phyloP scores from a whole-genome alignment of 495 filamentous ascomycete species.

The Aspergillus haitiensis region DNA sequence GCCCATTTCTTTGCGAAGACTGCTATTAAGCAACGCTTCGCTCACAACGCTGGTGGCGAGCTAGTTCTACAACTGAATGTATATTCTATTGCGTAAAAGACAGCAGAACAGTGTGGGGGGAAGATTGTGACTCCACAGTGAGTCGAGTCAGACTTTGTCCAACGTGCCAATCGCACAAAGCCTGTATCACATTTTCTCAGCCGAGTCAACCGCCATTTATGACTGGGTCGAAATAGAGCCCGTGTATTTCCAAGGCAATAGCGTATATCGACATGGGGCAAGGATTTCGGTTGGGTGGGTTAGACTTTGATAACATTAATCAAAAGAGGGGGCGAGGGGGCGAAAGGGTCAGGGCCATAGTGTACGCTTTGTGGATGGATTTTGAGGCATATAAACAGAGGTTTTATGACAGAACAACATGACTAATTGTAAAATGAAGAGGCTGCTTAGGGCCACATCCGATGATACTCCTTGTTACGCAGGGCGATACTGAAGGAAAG shows the following conservation, averaged over 20 bases:
- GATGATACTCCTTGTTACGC: neutral
- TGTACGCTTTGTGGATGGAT: neutral
- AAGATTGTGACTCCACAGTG: neutral
- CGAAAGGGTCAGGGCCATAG: conserved; percentile 11
- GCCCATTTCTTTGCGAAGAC: neutral
- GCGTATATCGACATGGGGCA: neutral
- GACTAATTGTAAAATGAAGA: conserved; percentile 3
- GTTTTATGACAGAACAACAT: conserved; percentile 9
- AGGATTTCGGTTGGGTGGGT: neutral
- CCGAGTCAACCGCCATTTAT: conserved; percentile 15
- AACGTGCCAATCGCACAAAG: neutral
- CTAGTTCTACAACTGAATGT: neutral
- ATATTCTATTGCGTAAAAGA: neutral
- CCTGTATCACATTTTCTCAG: neutral
- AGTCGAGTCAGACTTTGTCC: neutral
- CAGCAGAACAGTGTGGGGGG: neutral
- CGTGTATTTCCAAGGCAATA: neutral
- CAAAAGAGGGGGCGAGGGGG: conserved; percentile 1
- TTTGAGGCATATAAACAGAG: neutral
- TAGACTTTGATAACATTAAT: neutral
- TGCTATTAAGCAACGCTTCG: neutral
- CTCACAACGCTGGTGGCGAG: neutral
- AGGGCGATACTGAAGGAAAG: neutral
- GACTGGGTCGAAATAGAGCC: neutral
- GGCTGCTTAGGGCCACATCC: neutral